Evolutionary conservation across 495 filamentous ascomycete genomes (phyloP).

Genomic region (Penicillium desertorum): DNA sequence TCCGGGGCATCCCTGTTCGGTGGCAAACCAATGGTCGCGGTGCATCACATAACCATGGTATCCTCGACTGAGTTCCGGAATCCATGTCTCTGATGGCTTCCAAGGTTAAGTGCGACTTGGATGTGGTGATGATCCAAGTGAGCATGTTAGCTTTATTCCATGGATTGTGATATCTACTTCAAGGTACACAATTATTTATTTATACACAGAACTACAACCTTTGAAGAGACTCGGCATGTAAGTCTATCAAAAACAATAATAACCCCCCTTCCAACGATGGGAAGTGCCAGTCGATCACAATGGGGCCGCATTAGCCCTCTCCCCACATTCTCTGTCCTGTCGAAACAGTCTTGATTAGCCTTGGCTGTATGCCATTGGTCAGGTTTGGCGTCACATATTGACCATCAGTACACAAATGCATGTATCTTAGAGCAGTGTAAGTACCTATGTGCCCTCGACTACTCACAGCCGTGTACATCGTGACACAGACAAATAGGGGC

Average conservation of each 20-base stretch:
- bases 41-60: neutral
- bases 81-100: neutral
- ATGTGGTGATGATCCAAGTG: neutral
- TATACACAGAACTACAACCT: neutral
- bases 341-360: conserved; percentile 5
- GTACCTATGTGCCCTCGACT: conserved; percentile 1
- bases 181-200: neutral
- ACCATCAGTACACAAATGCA: conserved; percentile 2
- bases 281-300: conserved; percentile 4
- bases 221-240: neutral
- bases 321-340: neutral
- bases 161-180: neutral
- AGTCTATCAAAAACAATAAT: neutral
- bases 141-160: neutral
- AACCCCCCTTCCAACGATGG: neutral
- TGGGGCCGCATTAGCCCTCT: neutral
- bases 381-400: conserved; percentile 4
- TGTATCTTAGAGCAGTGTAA: neutral
- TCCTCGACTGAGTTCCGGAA: conserved; percentile 6
- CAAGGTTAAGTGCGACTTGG: neutral
- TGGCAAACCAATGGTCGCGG: conserved; percentile 14
- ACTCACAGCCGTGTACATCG: conserved; percentile 6
- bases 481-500: conserved; percentile 3
- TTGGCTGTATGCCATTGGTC: neutral
- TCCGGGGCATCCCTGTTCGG: conserved; percentile 19